These are phyloP conservation scores for Aspergillus pseudotamarii DNA, from an alignment of 2,329 filamentous ascomycete species.

Conservation along the genomic window DNA sequence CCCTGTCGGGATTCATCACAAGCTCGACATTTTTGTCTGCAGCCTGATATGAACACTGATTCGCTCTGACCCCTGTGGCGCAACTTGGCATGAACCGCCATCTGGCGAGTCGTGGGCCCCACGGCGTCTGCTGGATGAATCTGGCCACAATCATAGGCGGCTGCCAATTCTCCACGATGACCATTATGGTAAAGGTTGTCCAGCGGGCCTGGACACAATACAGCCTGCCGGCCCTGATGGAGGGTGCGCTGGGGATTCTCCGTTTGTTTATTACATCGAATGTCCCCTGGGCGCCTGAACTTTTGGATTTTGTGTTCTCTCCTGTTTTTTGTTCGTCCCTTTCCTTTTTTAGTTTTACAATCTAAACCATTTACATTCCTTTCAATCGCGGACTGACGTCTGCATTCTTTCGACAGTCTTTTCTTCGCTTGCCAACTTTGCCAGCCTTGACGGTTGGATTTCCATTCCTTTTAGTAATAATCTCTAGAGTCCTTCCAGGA, in stretches of 20 bases:
- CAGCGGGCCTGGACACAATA: neutral
- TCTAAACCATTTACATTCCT: slow-evolving; percentile 20
- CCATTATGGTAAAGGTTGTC: neutral
- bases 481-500: neutral
- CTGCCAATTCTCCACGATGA: neutral
- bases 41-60: slow-evolving; percentile 11
- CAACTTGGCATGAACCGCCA: slow-evolving; percentile 5
- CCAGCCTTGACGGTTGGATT: slow-evolving; percentile 26
- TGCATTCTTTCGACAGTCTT: slow-evolving; percentile 15
- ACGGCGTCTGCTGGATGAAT: slow-evolving; percentile 12
- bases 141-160: slow-evolving; percentile 6
- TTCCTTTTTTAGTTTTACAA: neutral
- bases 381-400: slow-evolving; percentile 18
- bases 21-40: neutral
- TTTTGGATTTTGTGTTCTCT: slow-evolving; percentile 12
- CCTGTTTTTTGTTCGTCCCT: slow-evolving; percentile 12
- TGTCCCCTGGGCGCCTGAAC: slow-evolving; percentile 10
- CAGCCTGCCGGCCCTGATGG: neutral
- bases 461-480: slow-evolving; percentile 16
- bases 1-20: neutral
- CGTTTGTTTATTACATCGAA: slow-evolving; percentile 7
- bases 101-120: slow-evolving; percentile 6
- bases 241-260: neutral
- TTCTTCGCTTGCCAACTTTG: slow-evolving; percentile 6
- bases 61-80: slow-evolving; percentile 9